Conservation (phyloP, 768 basidiomycete species). For the Mycena latifolia region DNA sequence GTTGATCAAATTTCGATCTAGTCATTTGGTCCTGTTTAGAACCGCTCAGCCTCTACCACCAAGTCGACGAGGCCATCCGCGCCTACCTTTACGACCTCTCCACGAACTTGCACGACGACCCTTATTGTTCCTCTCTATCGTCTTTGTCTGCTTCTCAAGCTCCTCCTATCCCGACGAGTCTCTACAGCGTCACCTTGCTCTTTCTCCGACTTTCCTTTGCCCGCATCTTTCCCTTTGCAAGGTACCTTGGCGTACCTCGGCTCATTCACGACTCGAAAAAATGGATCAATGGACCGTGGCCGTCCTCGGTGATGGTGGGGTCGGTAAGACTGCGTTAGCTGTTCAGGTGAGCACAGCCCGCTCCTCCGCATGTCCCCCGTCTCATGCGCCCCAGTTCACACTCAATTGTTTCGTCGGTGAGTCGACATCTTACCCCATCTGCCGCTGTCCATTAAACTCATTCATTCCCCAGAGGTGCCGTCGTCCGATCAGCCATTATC, state of each 20-base stretch:
- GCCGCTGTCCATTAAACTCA: slow-evolving; percentile 24
- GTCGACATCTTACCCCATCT: slow-evolving; percentile 42
- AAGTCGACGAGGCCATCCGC: slow-evolving; percentile 44
- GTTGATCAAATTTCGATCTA: too few relatives aligned
- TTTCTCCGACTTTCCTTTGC: slow-evolving; percentile 35
- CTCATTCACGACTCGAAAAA: slow-evolving; percentile 45
- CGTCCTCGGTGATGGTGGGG: slow-evolving; percentile 96
- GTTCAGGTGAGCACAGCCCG: slow-evolving; percentile 78
- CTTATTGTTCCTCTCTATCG: slow-evolving; percentile 34
- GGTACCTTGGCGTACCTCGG: slow-evolving; percentile 23
- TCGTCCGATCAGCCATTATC: slow-evolving; percentile 29
- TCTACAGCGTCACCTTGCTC: slow-evolving; percentile 30
- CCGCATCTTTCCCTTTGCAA: slow-evolving; percentile 31
- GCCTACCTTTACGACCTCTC: slow-evolving; percentile 70
- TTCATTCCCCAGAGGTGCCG: slow-evolving; percentile 26
- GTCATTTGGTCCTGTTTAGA: too few relatives aligned
- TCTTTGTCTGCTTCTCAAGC: slow-evolving; percentile 35
- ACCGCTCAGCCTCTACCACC: slow-evolving; percentile 13
- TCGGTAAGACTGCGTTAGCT: slow-evolving; percentile 96
- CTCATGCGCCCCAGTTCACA: slow-evolving; percentile 75
- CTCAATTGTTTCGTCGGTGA: slow-evolving; percentile 96
- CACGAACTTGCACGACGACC: slow-evolving; percentile 43
- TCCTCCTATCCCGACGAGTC: slow-evolving; percentile 35
- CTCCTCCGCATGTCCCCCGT: slow-evolving; percentile 14
- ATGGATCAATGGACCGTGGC: slow-evolving; percentile 98